A percentile compares a stretch with the other conserved stretches of the same genome.
Evolutionary conservation across 768 basidiomycete genomes (phyloP).

Genomic region (Kwoniella newhampshirensis): DNA sequence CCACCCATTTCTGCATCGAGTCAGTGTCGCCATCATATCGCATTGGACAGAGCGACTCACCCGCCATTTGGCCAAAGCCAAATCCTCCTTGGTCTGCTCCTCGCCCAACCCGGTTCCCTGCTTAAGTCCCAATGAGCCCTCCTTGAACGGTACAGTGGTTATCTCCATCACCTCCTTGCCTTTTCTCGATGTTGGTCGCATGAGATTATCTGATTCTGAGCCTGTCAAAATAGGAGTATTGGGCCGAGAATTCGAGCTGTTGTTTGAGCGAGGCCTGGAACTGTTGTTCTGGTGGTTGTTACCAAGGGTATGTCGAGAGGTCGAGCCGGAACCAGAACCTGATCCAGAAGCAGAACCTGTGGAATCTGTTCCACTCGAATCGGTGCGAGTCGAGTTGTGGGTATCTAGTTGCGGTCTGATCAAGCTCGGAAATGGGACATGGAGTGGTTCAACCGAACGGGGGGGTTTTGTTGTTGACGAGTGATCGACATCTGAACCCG

Average conservation of each 20-base stretch:
- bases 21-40: background rate
- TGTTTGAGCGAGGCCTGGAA: background rate
- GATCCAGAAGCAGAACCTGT: background rate
- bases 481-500: background rate
- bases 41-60: constrained; percentile 21
- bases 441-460: constrained; percentile 12
- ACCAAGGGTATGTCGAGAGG: background rate
- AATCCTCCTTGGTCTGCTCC: constrained; percentile 27
- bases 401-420: background rate
- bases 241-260: background rate
- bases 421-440: background rate
- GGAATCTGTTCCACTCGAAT: background rate
- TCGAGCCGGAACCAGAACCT: background rate
- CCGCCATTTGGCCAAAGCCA: constrained; percentile 44
- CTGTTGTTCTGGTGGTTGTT: no score
- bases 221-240: background rate
- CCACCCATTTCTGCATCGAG: constrained; percentile 38
- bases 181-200: constrained; percentile 19
- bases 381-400: background rate
- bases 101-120: background rate
- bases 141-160: background rate
- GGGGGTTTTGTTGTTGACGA: background rate
- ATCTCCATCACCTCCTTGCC: constrained; percentile 20
- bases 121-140: background rate
- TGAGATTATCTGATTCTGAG: background rate